These are phyloP conservation scores for Neurospora tetrasperma DNA, from an alignment of 495 filamentous ascomycete genomes.

Conservation along the genomic window DNA sequence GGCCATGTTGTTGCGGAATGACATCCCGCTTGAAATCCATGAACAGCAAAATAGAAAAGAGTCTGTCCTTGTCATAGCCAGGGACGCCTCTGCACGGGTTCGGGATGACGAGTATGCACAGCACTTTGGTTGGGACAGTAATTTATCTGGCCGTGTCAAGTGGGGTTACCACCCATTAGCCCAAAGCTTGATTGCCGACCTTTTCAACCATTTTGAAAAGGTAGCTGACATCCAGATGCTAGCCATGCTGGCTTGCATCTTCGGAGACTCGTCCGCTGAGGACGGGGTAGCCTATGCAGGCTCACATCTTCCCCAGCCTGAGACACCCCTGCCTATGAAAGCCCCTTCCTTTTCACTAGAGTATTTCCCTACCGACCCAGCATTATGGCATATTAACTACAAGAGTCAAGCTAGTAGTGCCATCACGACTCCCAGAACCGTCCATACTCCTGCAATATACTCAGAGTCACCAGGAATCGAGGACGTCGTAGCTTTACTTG, in stretches of 20 bases:
- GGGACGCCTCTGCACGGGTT: slow-evolving; percentile 42
- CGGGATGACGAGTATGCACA: slow-evolving; percentile 27
- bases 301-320: slow-evolving; percentile 34
- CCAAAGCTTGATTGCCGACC: slow-evolving; percentile 57
- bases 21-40: slow-evolving; percentile 59
- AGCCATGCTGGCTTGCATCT: slow-evolving; percentile 85
- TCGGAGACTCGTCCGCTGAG: slow-evolving; percentile 52
- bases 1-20: slow-evolving; percentile 63
- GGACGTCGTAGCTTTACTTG: slow-evolving; percentile 39
- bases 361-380: slow-evolving; percentile 55
- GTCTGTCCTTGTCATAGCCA: slow-evolving; percentile 53
- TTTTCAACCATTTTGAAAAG: slow-evolving; percentile 69
- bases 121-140: slow-evolving; percentile 3
- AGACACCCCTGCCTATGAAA: slow-evolving; percentile 53
- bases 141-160: slow-evolving; percentile 55
- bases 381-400: slow-evolving; percentile 42
- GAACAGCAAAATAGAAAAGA: slow-evolving; percentile 33
- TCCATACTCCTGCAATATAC: slow-evolving; percentile 44
- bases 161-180: slow-evolving; percentile 82
- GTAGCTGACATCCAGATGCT: slow-evolving; percentile 85
- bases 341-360: slow-evolving; percentile 55
- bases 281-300: slow-evolving; percentile 40
- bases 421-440: slow-evolving; percentile 49
- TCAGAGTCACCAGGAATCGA: slow-evolving; percentile 52
- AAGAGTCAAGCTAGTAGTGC: slow-evolving; percentile 38